These are phyloP conservation scores for Penicillium alfredii DNA, from an alignment of 495 filamentous ascomycete species.

Conservation along the genomic window DNA sequence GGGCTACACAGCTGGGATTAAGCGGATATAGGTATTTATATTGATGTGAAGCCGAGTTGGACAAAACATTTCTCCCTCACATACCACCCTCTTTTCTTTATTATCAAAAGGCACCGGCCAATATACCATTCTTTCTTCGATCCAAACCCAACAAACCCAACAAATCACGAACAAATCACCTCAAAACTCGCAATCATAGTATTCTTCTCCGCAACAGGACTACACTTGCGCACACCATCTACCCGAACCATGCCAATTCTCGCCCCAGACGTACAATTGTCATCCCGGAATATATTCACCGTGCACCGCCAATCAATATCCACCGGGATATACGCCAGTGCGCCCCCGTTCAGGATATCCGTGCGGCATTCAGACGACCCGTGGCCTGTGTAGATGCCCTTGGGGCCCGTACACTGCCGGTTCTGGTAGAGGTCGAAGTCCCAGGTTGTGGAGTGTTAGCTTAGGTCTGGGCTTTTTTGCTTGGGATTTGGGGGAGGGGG, in stretches of 20 bases:
- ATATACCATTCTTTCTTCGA: no score
- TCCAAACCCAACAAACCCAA: no score
- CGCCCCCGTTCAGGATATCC: conserved; percentile 3
- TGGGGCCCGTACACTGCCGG: conserved; percentile 2
- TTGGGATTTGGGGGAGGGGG: no score
- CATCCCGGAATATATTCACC: conserved; percentile 12
- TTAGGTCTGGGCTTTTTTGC: no score
- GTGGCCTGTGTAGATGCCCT: conserved; percentile 1
- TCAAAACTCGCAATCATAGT: conserved; percentile 8
- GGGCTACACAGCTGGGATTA: no score
- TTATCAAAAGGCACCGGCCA: no score
- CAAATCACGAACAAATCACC: conserved; percentile 10
- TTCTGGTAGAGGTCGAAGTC: conserved; percentile 10
- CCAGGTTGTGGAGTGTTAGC: no score
- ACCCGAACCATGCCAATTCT: conserved; percentile 3
- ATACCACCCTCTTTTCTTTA: no score
- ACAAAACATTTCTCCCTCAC: no score
- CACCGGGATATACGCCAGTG: conserved; percentile 1
- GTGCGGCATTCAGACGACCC: conserved; percentile 7
- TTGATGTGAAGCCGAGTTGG: no score
- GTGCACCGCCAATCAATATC: conserved; percentile 8
- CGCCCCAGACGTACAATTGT: conserved; percentile 4
- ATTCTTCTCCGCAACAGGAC: conserved; percentile 1
- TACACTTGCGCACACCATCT: conserved; percentile 1
- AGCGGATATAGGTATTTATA: no score